phyloP scores from a whole-genome alignment of 306 rosid genomes.

The Casuarina glauca region DNA sequence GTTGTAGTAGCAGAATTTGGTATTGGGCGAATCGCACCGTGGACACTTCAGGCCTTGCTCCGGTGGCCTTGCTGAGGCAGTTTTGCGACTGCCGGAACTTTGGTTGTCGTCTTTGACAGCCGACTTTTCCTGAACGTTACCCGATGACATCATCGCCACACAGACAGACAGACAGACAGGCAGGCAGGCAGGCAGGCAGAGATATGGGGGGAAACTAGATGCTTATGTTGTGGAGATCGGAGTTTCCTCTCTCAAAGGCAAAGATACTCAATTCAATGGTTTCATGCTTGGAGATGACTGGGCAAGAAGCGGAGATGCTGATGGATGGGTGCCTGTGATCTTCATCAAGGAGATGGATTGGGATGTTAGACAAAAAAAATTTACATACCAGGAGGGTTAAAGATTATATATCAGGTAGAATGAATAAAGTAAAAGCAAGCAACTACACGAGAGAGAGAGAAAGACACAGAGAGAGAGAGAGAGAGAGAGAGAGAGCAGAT shows the following conservation, averaged over 20 bases:
- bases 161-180: not conserved
- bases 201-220: constrained; percentile 1
- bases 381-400: constrained; percentile 32
- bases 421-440: constrained; percentile 33
- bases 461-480: constrained; percentile 18
- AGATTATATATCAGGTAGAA: constrained; percentile 59
- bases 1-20: constrained; percentile 98
- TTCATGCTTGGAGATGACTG: constrained; percentile 53
- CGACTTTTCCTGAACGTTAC: constrained; percentile 36
- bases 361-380: constrained; percentile 30
- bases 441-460: constrained; percentile 16
- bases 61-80: constrained; percentile 35
- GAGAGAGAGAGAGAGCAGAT: constrained; percentile 39
- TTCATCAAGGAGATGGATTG: constrained; percentile 60
- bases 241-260: constrained; percentile 66
- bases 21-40: constrained; percentile 85
- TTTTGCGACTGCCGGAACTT: constrained; percentile 41
- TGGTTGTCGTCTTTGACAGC: constrained; percentile 37
- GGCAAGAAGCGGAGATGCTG: constrained; percentile 38
- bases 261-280: constrained; percentile 59
- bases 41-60: constrained; percentile 74
- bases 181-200: constrained; percentile 3
- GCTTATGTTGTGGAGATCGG: constrained; percentile 7
- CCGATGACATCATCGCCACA: constrained; percentile 51
- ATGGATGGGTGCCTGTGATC: constrained; percentile 68